These are phyloP conservation scores for Scalesia atractyloides DNA, from an alignment of 129 eudicot species.

Conservation along the genomic window DNA sequence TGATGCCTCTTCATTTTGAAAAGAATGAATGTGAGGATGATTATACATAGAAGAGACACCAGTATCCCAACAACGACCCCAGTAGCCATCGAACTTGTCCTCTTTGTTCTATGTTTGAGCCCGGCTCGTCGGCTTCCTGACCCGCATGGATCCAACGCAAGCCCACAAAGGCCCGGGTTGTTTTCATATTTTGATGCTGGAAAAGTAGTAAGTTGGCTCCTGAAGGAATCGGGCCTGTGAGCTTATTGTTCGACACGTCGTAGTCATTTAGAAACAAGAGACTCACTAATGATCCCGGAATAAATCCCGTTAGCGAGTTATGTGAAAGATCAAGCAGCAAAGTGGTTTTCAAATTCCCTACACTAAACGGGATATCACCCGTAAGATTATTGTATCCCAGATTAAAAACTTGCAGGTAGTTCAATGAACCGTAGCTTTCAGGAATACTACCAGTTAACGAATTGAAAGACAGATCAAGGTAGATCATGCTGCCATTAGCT, in stretches of 20 bases:
- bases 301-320: slow-evolving; percentile 60
- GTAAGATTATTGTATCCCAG: slow-evolving; percentile 70
- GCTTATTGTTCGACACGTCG: slow-evolving; percentile 83
- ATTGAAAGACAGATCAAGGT: slow-evolving; percentile 84
- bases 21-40: slow-evolving; percentile 54
- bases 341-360: slow-evolving; percentile 60
- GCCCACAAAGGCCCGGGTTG: slow-evolving; percentile 75
- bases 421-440: slow-evolving; percentile 60
- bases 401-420: slow-evolving; percentile 64
- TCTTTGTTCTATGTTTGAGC: slow-evolving; percentile 25
- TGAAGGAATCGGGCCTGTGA: slow-evolving; percentile 68
- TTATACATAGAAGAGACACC: slow-evolving; percentile 51
- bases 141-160: slow-evolving; percentile 70
- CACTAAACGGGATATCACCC: slow-evolving; percentile 66
- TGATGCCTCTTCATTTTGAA: slow-evolving; percentile 51
- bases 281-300: slow-evolving; percentile 79
- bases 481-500: slow-evolving; percentile 77
- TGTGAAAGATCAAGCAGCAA: slow-evolving; percentile 80
- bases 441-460: slow-evolving; percentile 61
- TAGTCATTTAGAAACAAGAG: slow-evolving; percentile 84
- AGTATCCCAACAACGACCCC: slow-evolving; percentile 73
- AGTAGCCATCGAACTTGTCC: slow-evolving; percentile 40
- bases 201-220: slow-evolving; percentile 84
- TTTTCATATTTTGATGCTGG: slow-evolving; percentile 78
- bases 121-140: slow-evolving; percentile 35